Conservation (phyloP, 805 yeast species). For the Soucietia sequanensis region DNA sequence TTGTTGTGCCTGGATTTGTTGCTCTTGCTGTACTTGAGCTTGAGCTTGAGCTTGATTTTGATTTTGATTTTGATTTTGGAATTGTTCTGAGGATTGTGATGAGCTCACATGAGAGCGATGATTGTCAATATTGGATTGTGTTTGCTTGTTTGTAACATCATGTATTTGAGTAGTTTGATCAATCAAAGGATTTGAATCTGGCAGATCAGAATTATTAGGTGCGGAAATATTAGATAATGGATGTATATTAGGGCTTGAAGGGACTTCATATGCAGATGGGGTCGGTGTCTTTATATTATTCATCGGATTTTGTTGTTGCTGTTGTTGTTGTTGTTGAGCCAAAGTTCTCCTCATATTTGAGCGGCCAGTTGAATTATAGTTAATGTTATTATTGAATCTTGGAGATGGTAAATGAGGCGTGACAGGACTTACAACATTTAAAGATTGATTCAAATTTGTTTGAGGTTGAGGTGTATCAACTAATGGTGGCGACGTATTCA, state of each 20-base stretch:
- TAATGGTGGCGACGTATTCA: too few species aligned
- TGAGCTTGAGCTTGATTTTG: constrained; percentile 10
- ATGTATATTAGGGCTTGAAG: constrained; percentile 38
- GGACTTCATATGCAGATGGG: constrained; percentile 41
- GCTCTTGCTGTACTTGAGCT: constrained; percentile 11
- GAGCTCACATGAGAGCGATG: constrained; percentile 1
- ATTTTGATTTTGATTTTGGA: neutral
- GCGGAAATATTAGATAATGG: constrained; percentile 20
- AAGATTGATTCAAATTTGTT: too few species aligned
- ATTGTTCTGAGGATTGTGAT: too few species aligned
- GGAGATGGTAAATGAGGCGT: constrained; percentile 8
- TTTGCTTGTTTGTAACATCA: constrained; percentile 3
- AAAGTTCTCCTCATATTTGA: constrained; percentile 17
- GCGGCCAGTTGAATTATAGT: too few species aligned
- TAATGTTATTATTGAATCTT: too few species aligned
- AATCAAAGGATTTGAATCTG: constrained; percentile 33
- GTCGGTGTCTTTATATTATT: constrained; percentile 35
- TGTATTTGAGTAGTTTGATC: constrained; percentile 10
- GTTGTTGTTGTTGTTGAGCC: constrained; percentile 13
- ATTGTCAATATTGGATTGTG: too few species aligned
- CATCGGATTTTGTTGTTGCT: constrained; percentile 9
- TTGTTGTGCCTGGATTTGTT: constrained; percentile 10
- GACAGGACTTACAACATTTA: neutral
- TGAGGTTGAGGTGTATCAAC: too few species aligned
- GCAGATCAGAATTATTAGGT: constrained; percentile 39